Base-by-base conservation (phyloP, 2,329 filamentous ascomycete species). In the Epichloe typhina region DNA sequence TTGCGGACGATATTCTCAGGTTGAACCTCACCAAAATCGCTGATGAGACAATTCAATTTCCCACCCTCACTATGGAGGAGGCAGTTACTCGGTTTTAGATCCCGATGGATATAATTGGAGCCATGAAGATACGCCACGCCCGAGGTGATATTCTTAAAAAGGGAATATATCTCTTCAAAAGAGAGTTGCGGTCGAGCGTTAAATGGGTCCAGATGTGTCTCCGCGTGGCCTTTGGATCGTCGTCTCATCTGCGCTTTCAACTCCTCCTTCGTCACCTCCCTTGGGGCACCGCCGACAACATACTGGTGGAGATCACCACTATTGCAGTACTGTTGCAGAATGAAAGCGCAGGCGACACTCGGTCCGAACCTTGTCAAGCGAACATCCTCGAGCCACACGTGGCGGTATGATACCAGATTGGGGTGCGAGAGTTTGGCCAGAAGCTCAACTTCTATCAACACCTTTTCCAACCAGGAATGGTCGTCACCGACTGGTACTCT, bases 1-100 rank as follows among this genome's bases (percentile, higher is more conserved):
- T 85, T 86, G n/a, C 93, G 82, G 15, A 82, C 80, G 0, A 80
- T 79, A 60, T 91, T 85, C 57, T 90, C 86, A 2, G 83, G 77
- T 64, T 98, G 94, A 0, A 97, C 91, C 66, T 98, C 93, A 40
- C 94, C 93, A 69, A 98, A 98, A 64, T 98, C 93, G 64, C 91
- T 97, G 51, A 98, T 95, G 15, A 98, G 73, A 45, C 95, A 95
- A 49, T 77, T 79, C 11, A 89, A 71, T 40, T 82, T 83, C 46
- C 76, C 77, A 23, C 83, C 84, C 53, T 83, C 85, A 35, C 78
- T 78, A 61, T 97, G 90, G 1, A 98, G 70, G 3, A 98, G 75
- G 60, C 94, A 98, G 60, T 98, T 98, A 64, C 86, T 93, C 2
- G 93, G 93, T 65, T 98, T 98, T 26, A 98, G 74, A 64, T 98